Percentiles rank a stretch among this genome's conserved stretches.
Conservation (phyloP, 495 filamentous ascomycete species). For the Astrothelium subdiscretum region DNA sequence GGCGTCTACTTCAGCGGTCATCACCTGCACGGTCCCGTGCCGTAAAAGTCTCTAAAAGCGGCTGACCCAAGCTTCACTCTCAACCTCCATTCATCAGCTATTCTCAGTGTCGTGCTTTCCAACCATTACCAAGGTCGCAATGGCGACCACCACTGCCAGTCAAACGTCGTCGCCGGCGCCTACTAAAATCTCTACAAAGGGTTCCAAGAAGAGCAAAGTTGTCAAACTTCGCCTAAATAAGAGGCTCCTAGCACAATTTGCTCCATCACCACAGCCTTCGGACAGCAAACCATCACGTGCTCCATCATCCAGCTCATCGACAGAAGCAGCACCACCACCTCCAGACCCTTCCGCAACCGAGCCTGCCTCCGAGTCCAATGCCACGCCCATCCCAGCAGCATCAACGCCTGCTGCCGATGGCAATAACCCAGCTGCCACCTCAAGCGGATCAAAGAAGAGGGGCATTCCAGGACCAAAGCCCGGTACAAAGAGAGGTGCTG, state of each 20-base stretch:
- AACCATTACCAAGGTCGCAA: conserved; percentile 1
- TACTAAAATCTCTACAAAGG: conserved; percentile 8
- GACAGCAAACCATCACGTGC: conserved; percentile 16
- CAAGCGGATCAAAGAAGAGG: conserved; percentile 48
- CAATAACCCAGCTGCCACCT: conserved; percentile 36
- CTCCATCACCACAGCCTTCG: conserved; percentile 2
- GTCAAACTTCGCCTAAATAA: conserved; percentile 9
- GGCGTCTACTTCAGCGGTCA: background rate
- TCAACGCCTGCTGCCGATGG: conserved; percentile 26
- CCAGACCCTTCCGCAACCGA: conserved; percentile 44
- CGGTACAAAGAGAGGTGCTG: conserved; percentile 45
- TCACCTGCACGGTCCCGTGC: background rate
- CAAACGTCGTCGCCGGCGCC: background rate
- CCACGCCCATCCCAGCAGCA: conserved; percentile 39
- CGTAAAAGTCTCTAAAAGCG: background rate
- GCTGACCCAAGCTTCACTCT: too few relatives aligned
- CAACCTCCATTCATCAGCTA: too few relatives aligned
- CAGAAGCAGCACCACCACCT: conserved; percentile 34
- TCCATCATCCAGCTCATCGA: conserved; percentile 28
- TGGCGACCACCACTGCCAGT: conserved; percentile 11
- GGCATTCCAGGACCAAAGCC: conserved; percentile 44
- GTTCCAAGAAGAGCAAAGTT: conserved; percentile 11
- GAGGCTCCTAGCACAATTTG: conserved; percentile 9
- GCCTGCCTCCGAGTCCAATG: conserved; percentile 39
- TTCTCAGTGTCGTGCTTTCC: background rate